Base-by-base conservation (phyloP, 1,284 basidiomycete genomes). In the Ceratobasidium sp. region DNA sequence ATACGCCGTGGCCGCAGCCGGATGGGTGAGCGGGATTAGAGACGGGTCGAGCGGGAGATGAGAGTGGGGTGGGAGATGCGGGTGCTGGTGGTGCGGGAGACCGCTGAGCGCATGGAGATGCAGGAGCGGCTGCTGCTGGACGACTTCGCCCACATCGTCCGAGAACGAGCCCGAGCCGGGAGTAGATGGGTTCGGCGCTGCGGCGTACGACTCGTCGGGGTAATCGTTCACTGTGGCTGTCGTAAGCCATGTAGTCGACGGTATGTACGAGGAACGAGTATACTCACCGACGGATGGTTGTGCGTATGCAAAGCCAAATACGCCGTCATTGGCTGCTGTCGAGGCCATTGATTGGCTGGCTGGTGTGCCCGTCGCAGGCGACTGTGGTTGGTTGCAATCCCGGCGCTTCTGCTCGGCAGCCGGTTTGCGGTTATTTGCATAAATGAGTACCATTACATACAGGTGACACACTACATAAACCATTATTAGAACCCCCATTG, bases 401-500 rank as follows among this genome's bases (percentile, higher is more conserved):
- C 26, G 23, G 56, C 56, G 28, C 26, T 57, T 26, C 26, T 33
- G 26, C 23, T 33, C 54, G n/a, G 20, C 54, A 13, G 56, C 23
- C 28, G 56, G 56, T 57, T 57, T 57, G 56, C 23, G 15, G n/a
- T 26, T 13, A 26, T 57, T 26, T 57, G 56, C 48, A 50, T 17
- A 33, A 20, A 50, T 50, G n/a, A 20, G 15, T 50, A 20, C 17
- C 17, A 48, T 48, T 48, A 48, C 46, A 48, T 33, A 33, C 33
- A 33, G 33, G 33, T 33, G 33, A 33, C 4, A 33, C 33, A 33
- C 33, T 33, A 33, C 33, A 33, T 33, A 33, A 33, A 33, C 33
- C 33, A 33, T 33, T 33, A 33, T 50, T n/a, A 74, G 48, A 74
- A 74, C 9, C 71, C 71, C 91, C 91, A 94, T 23, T 88, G 84